Conservation (phyloP, 2,329 filamentous ascomycete species). For the Colletotrichum sp. region DNA sequence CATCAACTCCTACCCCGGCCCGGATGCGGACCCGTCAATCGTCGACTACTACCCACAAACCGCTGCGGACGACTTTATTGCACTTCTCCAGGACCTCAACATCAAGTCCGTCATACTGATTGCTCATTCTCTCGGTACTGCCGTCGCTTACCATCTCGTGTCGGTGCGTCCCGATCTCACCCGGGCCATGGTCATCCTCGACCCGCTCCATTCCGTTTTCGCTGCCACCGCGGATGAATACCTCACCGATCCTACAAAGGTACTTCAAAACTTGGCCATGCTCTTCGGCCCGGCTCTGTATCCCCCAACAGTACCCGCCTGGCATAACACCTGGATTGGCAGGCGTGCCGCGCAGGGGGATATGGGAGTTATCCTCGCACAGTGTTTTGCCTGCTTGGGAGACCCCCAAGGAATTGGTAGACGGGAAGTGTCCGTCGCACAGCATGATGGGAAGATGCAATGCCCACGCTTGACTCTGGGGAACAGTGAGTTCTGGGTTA, state of each 20-base stretch:
- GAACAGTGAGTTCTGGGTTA: not conserved
- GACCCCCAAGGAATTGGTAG: not conserved
- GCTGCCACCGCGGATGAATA: not conserved
- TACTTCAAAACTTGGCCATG: not conserved
- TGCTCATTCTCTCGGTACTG: slow-evolving; percentile 1
- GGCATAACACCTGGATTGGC: slow-evolving; percentile 5
- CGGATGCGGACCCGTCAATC: not conserved
- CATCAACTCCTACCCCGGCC: not conserved
- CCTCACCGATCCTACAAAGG: not conserved
- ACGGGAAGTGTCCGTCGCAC: not conserved
- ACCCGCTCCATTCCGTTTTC: not conserved
- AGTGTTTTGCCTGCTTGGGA: not conserved
- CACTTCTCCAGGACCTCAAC: not conserved
- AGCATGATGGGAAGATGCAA: not conserved
- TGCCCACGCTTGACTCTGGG: not conserved
- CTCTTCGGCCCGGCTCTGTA: not conserved
- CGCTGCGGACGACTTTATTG: not conserved
- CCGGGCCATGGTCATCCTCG: not conserved
- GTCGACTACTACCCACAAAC: slow-evolving; percentile 14
- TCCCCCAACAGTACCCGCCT: not conserved
- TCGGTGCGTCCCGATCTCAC: not conserved
- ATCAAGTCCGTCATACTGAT: not conserved
- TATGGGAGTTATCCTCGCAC: not conserved
- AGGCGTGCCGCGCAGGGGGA: not conserved
- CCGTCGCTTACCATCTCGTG: not conserved